Percentiles rank a stretch among this genome's conserved stretches.
Evolutionary conservation across 1,139 yeast species (phyloP).

Genomic region (Debaryomyces udenii): DNA sequence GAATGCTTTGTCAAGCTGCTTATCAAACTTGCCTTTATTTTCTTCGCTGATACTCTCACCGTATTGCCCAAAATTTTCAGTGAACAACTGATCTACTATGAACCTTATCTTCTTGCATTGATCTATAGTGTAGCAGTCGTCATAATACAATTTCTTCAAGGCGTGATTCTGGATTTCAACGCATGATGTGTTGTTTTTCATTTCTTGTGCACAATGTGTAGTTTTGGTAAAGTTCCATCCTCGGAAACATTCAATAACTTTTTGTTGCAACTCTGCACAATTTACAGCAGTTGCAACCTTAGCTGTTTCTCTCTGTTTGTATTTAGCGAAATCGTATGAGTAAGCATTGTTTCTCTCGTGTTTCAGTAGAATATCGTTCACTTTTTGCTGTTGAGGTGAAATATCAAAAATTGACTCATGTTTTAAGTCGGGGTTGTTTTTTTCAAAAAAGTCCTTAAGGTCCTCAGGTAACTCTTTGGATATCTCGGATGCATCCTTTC

Average conservation of each 20-base stretch:
- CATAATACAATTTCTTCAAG: slow-evolving; percentile 38
- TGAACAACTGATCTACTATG: slow-evolving; percentile 40
- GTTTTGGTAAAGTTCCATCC: slow-evolving; percentile 32
- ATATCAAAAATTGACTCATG: slow-evolving; percentile 30
- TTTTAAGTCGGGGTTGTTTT: slow-evolving; percentile 34
- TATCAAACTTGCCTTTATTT: slow-evolving; percentile 27
- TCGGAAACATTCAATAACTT: slow-evolving; percentile 42
- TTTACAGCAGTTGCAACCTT: slow-evolving; percentile 35
- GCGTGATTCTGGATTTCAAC: slow-evolving; percentile 40
- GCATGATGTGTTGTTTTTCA: slow-evolving; percentile 32
- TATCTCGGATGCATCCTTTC: slow-evolving; percentile 23
- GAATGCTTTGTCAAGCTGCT: slow-evolving; percentile 38
- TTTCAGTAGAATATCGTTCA: slow-evolving; percentile 29
- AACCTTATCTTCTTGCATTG: slow-evolving; percentile 46
- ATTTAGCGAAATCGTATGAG: slow-evolving; percentile 34
- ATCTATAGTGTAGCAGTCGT: slow-evolving; percentile 40
- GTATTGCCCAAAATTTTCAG: slow-evolving; percentile 42
- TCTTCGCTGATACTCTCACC: slow-evolving; percentile 39
- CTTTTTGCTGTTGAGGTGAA: slow-evolving; percentile 32
- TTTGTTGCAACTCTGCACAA: slow-evolving; percentile 47
- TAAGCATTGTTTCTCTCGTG: slow-evolving; percentile 21
- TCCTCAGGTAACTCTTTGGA: slow-evolving; percentile 34
- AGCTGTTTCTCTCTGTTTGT: slow-evolving; percentile 33
- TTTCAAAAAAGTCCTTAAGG: slow-evolving; percentile 34
- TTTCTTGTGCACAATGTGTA: slow-evolving; percentile 35